Evolutionary conservation across 176 grass and related monocot genomes (phyloP).

Genomic region (Lolium multiflorum): DNA sequence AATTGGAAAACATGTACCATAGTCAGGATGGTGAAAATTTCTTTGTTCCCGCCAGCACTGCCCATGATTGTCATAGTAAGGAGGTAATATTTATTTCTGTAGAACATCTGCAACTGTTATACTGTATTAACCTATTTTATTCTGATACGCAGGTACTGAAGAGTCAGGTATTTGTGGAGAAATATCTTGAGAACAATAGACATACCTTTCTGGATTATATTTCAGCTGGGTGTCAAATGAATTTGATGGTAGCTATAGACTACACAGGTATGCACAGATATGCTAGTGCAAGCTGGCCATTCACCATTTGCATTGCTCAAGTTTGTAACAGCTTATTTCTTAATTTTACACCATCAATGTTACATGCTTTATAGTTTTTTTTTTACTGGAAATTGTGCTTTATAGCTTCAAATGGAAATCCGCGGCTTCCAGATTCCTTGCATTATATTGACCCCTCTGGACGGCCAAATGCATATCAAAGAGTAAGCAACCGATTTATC

Average conservation of each 20-base stretch:
- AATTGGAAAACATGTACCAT: slow-evolving; percentile 82
- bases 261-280: slow-evolving; percentile 74
- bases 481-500: slow-evolving; percentile 63
- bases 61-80: slow-evolving; percentile 81
- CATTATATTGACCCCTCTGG: slow-evolving; percentile 99
- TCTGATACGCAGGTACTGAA: slow-evolving; percentile 69
- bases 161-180: slow-evolving; percentile 90
- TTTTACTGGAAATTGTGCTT: slow-evolving; percentile 27
- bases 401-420: slow-evolving; percentile 99
- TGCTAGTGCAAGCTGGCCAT: slow-evolving; percentile 30
- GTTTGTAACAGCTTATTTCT: neutral
- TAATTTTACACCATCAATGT: slow-evolving; percentile 29
- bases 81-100: slow-evolving; percentile 62
- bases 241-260: slow-evolving; percentile 98
- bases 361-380: slow-evolving; percentile 63
- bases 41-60: slow-evolving; percentile 67
- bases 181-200: slow-evolving; percentile 66
- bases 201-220: slow-evolving; percentile 97
- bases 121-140: slow-evolving; percentile 28
- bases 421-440: slow-evolving; percentile 96
- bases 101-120: slow-evolving; percentile 30
- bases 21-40: slow-evolving; percentile 74
- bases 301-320: slow-evolving; percentile 28
- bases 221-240: slow-evolving; percentile 80
- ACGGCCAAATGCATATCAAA: slow-evolving; percentile 99